These are phyloP conservation scores for Yarrowia osloensis DNA, from an alignment of 805 yeast genomes.

Conservation along the genomic window DNA sequence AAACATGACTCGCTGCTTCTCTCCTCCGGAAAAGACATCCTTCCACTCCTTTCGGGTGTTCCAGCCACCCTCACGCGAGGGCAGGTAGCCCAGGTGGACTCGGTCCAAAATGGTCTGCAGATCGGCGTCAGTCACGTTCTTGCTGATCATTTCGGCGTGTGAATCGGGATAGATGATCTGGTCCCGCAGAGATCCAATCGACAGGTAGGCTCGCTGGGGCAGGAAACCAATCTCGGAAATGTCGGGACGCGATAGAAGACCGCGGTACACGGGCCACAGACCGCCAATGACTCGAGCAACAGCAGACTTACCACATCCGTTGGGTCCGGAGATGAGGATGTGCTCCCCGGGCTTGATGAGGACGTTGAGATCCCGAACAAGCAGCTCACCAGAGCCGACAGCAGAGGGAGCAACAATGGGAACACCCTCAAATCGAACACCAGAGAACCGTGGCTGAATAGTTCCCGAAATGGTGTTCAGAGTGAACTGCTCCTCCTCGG, in stretches of 20 bases:
- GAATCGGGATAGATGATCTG: conserved; percentile 87
- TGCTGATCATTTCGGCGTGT: conserved; percentile 71
- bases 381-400: conserved; percentile 51
- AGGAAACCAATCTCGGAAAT: conserved; percentile 66
- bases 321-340: conserved; percentile 78
- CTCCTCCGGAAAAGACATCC: conserved; percentile 95
- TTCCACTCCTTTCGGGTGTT: conserved; percentile 68
- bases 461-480: conserved; percentile 71
- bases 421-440: conserved; percentile 79
- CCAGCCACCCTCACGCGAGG: conserved; percentile 62
- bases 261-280: conserved; percentile 86
- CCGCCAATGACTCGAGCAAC: conserved; percentile 83
- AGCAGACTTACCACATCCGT: conserved; percentile 88
- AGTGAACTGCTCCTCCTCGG: conserved; percentile 36
- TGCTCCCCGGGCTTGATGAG: conserved; percentile 65
- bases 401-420: conserved; percentile 73
- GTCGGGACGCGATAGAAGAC: conserved; percentile 76
- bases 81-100: conserved; percentile 78
- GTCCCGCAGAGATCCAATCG: conserved; percentile 79
- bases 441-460: conserved; percentile 71
- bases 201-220: conserved; percentile 85
- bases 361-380: conserved; percentile 65
- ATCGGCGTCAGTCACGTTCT: conserved; percentile 70
- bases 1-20: conserved; percentile 84
- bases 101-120: conserved; percentile 66